A percentile compares a stretch with the other conserved stretches of the same genome.
Conservation (phyloP, 192 early-diverging fungal genomes). For the Backusella morwellensis region DNA sequence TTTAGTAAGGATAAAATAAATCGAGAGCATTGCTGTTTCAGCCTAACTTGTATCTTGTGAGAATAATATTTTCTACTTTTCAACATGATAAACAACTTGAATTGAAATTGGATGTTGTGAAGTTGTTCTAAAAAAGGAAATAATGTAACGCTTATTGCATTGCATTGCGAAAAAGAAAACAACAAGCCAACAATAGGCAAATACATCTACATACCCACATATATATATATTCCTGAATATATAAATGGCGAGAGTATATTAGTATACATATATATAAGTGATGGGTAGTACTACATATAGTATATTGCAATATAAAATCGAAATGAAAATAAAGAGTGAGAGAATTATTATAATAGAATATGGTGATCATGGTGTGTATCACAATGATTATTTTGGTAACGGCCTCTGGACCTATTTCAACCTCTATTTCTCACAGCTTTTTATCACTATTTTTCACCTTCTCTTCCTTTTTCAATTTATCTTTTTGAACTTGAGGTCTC, state of each 20-base stretch:
- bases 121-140: neutral
- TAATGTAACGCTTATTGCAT: neutral
- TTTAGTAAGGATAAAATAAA: neutral
- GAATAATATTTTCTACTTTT: neutral
- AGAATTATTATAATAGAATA: neutral
- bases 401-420: conserved; percentile 1
- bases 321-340: neutral
- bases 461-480: conserved; percentile 3
- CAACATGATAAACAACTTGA: neutral
- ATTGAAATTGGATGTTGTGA: neutral
- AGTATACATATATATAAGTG: neutral
- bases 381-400: neutral
- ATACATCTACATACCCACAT: neutral
- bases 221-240: neutral
- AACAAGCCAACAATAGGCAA: neutral
- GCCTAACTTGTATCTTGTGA: neutral
- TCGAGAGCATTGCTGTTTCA: neutral
- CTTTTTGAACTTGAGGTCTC: neutral
- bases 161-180: neutral
- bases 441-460: neutral
- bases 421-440: neutral
- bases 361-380: neutral
- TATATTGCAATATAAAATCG: neutral
- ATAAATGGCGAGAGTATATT: neutral
- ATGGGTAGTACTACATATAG: neutral